Conservation (phyloP, 495 filamentous ascomycete genomes). For the Trichoderma erinaceum region DNA sequence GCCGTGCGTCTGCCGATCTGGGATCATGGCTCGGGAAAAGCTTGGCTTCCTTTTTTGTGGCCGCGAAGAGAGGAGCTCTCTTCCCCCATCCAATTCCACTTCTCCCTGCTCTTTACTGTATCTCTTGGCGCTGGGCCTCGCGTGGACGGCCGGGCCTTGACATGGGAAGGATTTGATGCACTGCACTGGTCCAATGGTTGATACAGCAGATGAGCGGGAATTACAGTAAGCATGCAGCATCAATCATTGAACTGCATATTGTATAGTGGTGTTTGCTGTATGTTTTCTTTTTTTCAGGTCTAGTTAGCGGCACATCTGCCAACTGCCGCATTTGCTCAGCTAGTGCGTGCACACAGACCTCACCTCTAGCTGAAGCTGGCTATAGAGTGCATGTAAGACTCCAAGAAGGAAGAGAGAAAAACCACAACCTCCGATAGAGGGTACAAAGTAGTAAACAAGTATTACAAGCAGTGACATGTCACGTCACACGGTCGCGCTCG, state of each 20-base stretch:
- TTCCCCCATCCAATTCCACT: neutral
- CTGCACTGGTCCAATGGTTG: neutral
- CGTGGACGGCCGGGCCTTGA: neutral
- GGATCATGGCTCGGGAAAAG: neutral
- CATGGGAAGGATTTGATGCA: neutral
- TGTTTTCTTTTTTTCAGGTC: neutral
- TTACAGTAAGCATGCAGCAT: neutral
- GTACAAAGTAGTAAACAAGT: too few species aligned
- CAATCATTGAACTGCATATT: neutral
- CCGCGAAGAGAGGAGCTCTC: neutral
- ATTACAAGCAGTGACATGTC: neutral
- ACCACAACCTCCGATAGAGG: neutral
- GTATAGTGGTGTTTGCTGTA: neutral
- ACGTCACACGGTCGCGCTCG: neutral
- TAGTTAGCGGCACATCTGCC: neutral
- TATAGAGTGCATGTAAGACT: neutral
- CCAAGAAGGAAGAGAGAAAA: neutral
- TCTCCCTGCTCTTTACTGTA: neutral
- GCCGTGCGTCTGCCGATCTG: slow-evolving; percentile 11
- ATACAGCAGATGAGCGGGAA: neutral
- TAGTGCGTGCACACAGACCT: neutral
- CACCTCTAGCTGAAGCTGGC: neutral
- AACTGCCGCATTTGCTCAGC: neutral
- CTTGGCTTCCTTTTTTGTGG: neutral
- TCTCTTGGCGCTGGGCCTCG: neutral